Evolutionary conservation across 768 basidiomycete genomes (phyloP), one percentile per base, ranked within the genome.

Genomic region (Mycena chlorophos): DNA sequence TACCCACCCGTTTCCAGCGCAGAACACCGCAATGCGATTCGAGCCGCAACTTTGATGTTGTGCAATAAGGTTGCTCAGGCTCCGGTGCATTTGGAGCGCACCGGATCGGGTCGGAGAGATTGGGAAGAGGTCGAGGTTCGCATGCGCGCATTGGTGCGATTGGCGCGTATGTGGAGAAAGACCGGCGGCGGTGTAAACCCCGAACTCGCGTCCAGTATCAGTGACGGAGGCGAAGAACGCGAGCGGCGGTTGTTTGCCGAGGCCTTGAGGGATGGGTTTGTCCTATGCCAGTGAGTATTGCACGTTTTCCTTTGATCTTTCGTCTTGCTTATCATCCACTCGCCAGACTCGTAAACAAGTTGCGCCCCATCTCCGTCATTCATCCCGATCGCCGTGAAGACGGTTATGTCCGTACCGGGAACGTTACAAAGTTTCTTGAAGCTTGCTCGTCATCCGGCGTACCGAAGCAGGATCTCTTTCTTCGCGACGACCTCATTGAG

Each of bases 91-190:
- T 69, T 83, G 68, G 76, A 71, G 50, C 79, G 78, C 49, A 75
- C 73, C 4, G 79, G 83, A 22, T 60, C 76, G 34, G 80, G 78
- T 23, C 60, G 74, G 40, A 76, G 73, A 64, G 86, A 89, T 52
- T 88, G 85, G 81, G 86, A 87, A 54, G 88, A 88, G 65, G 88
- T 92, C 5, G 89, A 93, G 69, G 71, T 80, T 8, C 76, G 88
- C 49, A 71, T 87, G 62, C 74, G 81, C 14, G 73, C 78, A 1
- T 70, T 94, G 51, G 78, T 75, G 22, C 75, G 90, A 52, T 73
- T 89, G 53, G 91, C 93, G 68, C 79, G 87, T 42, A 80, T 87
- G n/a, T 93, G 91, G 91, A 82, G 82, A 3, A 85, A 79, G 76
- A 87, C 75, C 64, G 82, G 85, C 13, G 71, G 66, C 8, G 68